Percentiles rank a stretch among this genome's conserved stretches.
Conservation (phyloP, 2,329 filamentous ascomycete genomes). For the Fusarium zealandicum region DNA sequence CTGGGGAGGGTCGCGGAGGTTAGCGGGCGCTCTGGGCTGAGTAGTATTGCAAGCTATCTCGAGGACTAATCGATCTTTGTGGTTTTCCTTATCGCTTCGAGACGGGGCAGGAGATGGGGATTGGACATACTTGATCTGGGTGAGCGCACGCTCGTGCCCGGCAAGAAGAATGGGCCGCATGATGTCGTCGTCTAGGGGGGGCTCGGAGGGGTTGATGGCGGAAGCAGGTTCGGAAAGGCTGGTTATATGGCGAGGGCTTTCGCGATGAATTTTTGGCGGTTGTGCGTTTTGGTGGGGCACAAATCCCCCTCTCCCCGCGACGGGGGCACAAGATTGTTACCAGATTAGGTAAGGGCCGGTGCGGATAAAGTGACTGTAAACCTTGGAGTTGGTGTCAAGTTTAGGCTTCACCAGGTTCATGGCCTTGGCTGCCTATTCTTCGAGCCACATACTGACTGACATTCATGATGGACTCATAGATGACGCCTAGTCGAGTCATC, state of each 20-base stretch:
- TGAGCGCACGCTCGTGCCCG: conserved; percentile 96
- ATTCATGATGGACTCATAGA: conserved; percentile 9
- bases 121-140: conserved; percentile 79
- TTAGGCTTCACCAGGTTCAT: conserved; percentile 17
- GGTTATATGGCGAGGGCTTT: conserved; percentile 46
- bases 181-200: conserved; percentile 51
- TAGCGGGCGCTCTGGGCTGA: conserved; percentile 25
- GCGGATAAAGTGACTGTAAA: conserved; percentile 1
- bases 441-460: not conserved
- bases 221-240: conserved; percentile 42
- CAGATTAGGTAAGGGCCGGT: conserved; percentile 13
- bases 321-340: conserved; percentile 26
- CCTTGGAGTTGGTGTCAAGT: conserved; percentile 21
- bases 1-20: conserved; percentile 49
- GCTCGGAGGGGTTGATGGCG: conserved; percentile 41
- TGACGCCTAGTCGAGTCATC: conserved; percentile 24
- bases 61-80: not conserved
- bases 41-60: conserved; percentile 1
- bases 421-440: conserved; percentile 15
- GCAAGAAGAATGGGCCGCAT: conserved; percentile 98
- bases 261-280: conserved; percentile 54
- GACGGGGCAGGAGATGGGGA: not conserved
- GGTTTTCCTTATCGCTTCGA: not conserved
- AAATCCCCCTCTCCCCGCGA: conserved; percentile 32
- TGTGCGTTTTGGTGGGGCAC: conserved; percentile 56